Percentiles rank a stretch among this genome's conserved stretches.
phyloP scores from a whole-genome alignment of 179 eudicot species.

The Actinidia polygama region DNA sequence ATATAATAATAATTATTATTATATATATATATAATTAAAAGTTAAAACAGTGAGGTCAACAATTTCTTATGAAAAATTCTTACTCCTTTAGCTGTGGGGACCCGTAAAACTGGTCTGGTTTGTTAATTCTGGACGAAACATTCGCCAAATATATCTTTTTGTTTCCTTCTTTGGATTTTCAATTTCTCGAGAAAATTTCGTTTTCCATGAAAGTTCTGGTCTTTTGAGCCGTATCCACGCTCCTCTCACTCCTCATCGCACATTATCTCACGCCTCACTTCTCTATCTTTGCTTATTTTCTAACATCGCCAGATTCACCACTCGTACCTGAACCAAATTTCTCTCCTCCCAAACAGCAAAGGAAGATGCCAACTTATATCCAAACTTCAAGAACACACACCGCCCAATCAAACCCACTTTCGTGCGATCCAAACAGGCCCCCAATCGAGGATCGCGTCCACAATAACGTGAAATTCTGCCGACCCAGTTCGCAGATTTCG shows the following conservation, averaged over 20 bases:
- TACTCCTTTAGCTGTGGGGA: too few relatives aligned
- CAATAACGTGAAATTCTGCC: slow-evolving; percentile 30
- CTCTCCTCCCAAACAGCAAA: slow-evolving; percentile 1
- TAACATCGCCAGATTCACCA: slow-evolving; percentile 16
- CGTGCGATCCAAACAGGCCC: slow-evolving; percentile 32
- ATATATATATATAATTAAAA: too few relatives aligned
- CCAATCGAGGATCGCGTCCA: slow-evolving; percentile 31
- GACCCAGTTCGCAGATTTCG: slow-evolving; percentile 44
- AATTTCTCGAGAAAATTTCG: neutral
- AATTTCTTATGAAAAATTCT: too few relatives aligned
- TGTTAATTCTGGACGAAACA: too few relatives aligned
- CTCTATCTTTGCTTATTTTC: slow-evolving; percentile 23
- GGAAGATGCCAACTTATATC: slow-evolving; percentile 58
- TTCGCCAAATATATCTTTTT: neutral
- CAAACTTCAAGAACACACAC: slow-evolving; percentile 48
- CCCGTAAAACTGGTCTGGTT: too few relatives aligned
- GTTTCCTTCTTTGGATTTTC: neutral
- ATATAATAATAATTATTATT: too few relatives aligned
- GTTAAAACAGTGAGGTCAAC: too few relatives aligned
- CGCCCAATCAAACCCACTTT: slow-evolving; percentile 23
- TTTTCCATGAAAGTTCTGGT: slow-evolving; percentile 6
- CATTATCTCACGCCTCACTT: neutral
- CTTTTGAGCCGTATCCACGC: neutral
- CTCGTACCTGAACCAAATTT: neutral
- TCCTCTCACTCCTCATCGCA: neutral